A percentile compares a stretch with the other conserved stretches of the same genome.
Conservation (phyloP, 2,329 filamentous ascomycete species). For the Aspergillus japonicus region DNA sequence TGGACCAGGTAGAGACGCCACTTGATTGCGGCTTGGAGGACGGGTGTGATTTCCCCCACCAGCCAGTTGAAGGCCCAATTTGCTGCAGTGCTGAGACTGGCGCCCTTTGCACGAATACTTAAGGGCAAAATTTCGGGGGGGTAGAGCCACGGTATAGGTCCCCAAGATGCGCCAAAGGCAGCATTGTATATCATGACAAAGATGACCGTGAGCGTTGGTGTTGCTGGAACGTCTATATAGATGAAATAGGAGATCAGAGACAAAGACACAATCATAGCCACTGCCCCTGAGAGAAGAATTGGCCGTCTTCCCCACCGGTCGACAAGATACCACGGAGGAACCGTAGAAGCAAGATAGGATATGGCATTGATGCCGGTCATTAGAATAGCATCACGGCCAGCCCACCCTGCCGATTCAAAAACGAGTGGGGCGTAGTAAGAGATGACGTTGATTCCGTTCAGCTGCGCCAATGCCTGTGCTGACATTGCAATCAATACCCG, state of each 20-base stretch:
- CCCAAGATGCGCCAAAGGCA: conserved; percentile 96
- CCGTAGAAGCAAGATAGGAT: conserved; percentile 85
- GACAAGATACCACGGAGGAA: conserved; percentile 96
- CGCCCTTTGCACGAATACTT: conserved; percentile 95
- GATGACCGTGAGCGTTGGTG: conserved; percentile 80
- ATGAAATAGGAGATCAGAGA: conserved; percentile 94
- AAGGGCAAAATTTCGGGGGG: conserved; percentile 97
- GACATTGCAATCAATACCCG: conserved; percentile 99
- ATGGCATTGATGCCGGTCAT: conserved; percentile 97
- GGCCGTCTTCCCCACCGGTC: conserved; percentile 86
- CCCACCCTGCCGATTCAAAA: conserved; percentile 96
- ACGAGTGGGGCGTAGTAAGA: conserved; percentile 97
- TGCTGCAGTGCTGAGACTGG: conserved; percentile 89
- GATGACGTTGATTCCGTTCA: conserved; percentile 99
- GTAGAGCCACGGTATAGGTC: conserved; percentile 96
- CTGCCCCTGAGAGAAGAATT: conserved; percentile 84
- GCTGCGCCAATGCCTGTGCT: conserved; percentile 88
- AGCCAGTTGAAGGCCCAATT: conserved; percentile 99
- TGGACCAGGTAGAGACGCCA: conserved; percentile 95
- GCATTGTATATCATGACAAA: conserved; percentile 99
- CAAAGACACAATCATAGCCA: conserved; percentile 85
- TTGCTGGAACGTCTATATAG: conserved; percentile 73
- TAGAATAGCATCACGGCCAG: conserved; percentile 82
- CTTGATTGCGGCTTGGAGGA: conserved; percentile 85
- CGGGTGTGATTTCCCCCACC: conserved; percentile 90